These are phyloP conservation scores for Pestalotiopsis sp. DNA, from an alignment of 2,329 filamentous ascomycete genomes.

Conservation along the genomic window DNA sequence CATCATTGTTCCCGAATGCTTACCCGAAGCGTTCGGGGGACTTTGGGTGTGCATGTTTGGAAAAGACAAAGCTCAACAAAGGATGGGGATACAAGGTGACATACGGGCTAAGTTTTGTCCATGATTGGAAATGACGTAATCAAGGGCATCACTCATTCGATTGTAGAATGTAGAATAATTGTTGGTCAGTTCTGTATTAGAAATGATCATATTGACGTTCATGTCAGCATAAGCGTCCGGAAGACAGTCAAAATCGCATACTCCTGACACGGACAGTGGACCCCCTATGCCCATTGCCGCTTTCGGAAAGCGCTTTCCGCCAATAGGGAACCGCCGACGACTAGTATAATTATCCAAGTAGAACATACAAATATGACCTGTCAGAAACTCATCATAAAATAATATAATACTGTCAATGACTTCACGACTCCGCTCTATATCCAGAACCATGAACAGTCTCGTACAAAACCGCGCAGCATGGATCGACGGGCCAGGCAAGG, in stretches of 20 bases:
- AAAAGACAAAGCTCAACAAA: not conserved
- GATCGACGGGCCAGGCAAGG: constrained; percentile 1
- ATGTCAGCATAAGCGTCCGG: no score
- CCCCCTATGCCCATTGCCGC: not conserved
- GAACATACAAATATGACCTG: not conserved
- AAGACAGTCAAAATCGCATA: not conserved
- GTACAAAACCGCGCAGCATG: not conserved
- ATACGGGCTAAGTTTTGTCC: no score
- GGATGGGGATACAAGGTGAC: not conserved
- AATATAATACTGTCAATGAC: not conserved
- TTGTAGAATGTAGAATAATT: no score
- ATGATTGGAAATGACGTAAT: no score
- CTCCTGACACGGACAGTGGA: not conserved
- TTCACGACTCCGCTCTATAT: not conserved
- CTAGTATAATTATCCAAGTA: no score
- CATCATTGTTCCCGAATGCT: not conserved
- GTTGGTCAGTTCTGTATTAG: no score
- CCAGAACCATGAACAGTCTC: not conserved
- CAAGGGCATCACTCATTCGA: no score
- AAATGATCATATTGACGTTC: no score
- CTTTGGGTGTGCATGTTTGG: not conserved
- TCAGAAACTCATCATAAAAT: not conserved
- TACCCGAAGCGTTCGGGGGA: not conserved
- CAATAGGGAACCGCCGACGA: not conserved
- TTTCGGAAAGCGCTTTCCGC: constrained; percentile 6